phyloP scores from a whole-genome alignment of 768 basidiomycete species.

The Rickenella mellea region DNA sequence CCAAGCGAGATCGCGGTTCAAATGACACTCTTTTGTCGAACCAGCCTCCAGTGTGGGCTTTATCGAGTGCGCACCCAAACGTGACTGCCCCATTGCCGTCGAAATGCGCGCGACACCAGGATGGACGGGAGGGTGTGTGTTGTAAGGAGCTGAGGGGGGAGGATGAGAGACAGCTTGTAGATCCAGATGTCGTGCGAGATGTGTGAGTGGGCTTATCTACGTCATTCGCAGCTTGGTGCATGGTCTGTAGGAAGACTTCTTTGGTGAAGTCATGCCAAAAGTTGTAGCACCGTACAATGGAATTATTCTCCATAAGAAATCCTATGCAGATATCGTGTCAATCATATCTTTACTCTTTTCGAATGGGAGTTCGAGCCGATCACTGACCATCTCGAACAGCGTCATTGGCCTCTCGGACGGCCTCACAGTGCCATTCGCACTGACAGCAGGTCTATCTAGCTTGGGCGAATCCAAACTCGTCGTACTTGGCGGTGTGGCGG shows the following conservation, averaged over 20 bases:
- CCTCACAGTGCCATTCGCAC: constrained; percentile 84
- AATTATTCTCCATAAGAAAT: too few relatives aligned
- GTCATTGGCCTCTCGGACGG: constrained; percentile 89
- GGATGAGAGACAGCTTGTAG: constrained; percentile 71
- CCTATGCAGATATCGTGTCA: too few relatives aligned
- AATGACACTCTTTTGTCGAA: constrained; percentile 6
- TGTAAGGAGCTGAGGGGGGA: constrained; percentile 80
- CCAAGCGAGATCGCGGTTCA: constrained; percentile 1
- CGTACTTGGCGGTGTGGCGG: constrained; percentile 88
- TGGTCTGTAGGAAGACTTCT: not conserved
- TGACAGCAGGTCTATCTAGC: constrained; percentile 82
- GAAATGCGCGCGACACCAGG: constrained; percentile 48
- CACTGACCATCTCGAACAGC: constrained; percentile 26
- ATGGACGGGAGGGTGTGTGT: constrained; percentile 56
- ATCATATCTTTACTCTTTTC: too few relatives aligned
- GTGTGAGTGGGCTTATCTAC: constrained; percentile 40
- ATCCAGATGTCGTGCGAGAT: constrained; percentile 83
- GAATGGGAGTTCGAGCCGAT: too few relatives aligned
- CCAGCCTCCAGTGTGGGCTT: constrained; percentile 58
- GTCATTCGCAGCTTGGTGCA: not conserved
- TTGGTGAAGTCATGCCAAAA: too few relatives aligned
- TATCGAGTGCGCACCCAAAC: constrained; percentile 32
- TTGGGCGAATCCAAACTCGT: constrained; percentile 88
- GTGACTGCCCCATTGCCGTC: constrained; percentile 36
- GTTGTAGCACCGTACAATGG: too few relatives aligned